Evolutionary conservation across 495 filamentous ascomycete species (phyloP).

Genomic region (Elasticomyces elasticus): DNA sequence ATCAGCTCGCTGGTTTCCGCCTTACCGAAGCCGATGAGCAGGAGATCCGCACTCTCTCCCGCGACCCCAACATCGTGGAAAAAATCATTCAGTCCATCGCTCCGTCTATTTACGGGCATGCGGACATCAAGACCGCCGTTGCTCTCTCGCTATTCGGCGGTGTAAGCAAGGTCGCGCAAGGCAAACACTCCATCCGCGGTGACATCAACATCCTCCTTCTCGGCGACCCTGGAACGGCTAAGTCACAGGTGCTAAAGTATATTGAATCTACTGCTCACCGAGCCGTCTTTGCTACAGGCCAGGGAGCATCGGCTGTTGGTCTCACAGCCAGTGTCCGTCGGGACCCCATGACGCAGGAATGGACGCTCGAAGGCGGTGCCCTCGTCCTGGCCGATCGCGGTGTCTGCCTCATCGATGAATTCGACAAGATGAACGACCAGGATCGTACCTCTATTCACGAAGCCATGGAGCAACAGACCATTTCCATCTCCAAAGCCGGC

Average conservation of each 20-base stretch:
- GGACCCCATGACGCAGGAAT: slow-evolving; percentile 91
- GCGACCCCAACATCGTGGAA: slow-evolving; percentile 86
- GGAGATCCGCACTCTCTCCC: slow-evolving; percentile 72
- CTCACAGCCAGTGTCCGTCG: slow-evolving; percentile 92
- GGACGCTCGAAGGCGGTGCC: slow-evolving; percentile 96
- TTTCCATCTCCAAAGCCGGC: slow-evolving; percentile 97
- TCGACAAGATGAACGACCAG: slow-evolving; percentile 99
- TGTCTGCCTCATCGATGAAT: slow-evolving; percentile 96
- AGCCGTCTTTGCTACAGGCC: slow-evolving; percentile 95
- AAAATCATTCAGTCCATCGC: slow-evolving; percentile 92
- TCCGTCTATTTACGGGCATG: slow-evolving; percentile 94
- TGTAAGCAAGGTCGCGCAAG: slow-evolving; percentile 79
- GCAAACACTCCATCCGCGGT: slow-evolving; percentile 82
- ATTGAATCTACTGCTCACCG: slow-evolving; percentile 95
- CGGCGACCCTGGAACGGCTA: slow-evolving; percentile 95
- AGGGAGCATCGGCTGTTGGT: slow-evolving; percentile 95
- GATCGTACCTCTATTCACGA: slow-evolving; percentile 98
- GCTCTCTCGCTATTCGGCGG: slow-evolving; percentile 92
- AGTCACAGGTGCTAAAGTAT: slow-evolving; percentile 96
- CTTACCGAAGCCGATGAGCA: slow-evolving; percentile 94
- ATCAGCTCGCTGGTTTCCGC: slow-evolving; percentile 94
- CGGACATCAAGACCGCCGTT: slow-evolving; percentile 94
- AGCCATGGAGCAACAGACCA: slow-evolving; percentile 99
- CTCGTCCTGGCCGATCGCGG: slow-evolving; percentile 92
- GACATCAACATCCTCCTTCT: slow-evolving; percentile 98